Evolutionary conservation across 2,329 filamentous ascomycete genomes (phyloP).

Genomic region (Triangularia setosa): DNA sequence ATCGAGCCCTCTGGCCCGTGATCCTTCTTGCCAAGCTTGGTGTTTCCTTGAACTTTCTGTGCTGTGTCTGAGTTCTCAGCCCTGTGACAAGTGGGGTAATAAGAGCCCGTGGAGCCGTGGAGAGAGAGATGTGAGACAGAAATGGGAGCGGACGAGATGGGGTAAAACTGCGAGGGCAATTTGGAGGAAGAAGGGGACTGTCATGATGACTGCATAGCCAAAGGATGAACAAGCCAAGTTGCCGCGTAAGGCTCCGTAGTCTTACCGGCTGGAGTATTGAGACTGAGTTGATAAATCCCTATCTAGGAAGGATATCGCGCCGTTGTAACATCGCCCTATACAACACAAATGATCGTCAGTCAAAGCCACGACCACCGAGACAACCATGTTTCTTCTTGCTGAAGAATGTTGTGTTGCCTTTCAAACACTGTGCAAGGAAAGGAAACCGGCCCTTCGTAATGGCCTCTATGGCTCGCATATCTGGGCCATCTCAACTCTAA

Average conservation of each 20-base stretch:
- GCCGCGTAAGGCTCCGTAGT: background rate
- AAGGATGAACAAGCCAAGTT: background rate
- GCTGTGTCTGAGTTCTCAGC: conserved; percentile 4
- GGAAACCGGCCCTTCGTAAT: background rate
- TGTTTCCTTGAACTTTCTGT: background rate
- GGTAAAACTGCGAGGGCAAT: background rate
- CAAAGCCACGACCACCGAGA: background rate
- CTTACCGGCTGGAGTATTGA: background rate
- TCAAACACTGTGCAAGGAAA: too few relatives aligned
- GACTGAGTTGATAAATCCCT: background rate
- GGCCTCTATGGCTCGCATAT: background rate
- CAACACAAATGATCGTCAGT: background rate
- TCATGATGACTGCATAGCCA: background rate
- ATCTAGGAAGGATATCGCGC: background rate
- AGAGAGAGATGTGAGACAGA: background rate
- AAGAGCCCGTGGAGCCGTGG: too few relatives aligned
- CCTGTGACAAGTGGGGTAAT: conserved; percentile 1
- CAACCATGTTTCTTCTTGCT: background rate
- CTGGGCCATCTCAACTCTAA: conserved; percentile 6
- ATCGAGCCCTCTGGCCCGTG: background rate
- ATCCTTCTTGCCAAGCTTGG: conserved; percentile 2
- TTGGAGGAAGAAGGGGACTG: background rate
- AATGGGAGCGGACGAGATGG: background rate
- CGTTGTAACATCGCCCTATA: background rate
- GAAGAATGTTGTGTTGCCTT: background rate